Base-by-base conservation (phyloP, 2,329 filamentous ascomycete species). In the Cytospora chrysosperma region DNA sequence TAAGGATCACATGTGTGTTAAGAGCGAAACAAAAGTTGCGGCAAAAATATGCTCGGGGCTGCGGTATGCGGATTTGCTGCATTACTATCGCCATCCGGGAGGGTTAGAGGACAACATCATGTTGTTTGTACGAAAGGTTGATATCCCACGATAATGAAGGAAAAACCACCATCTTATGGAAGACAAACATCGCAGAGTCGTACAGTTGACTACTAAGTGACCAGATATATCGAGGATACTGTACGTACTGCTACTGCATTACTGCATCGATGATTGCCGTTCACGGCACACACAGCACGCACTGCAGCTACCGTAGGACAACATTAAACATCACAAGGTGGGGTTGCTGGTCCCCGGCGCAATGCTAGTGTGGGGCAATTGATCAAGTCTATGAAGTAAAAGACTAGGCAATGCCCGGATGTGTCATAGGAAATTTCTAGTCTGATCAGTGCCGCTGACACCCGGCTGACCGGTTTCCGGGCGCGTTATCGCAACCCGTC, bases 81-180 rank as follows among this genome's bases (percentile, higher is more conserved):
- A 34, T 32, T 51, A 54, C 30, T 58, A 59, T 61, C 10, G n/a
- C 21, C 57, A 58, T 15, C 26, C 51, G 59, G 57, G 61, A 64
- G 51, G 37, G 30, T 32, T 56, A 56, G 54, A 55, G 61, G 55
- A 50, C 58, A 57, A 49, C 43, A 49, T 28, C 53, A 55, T 64
- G 53, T 61, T 61, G 57, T 64, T 55, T 27, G 34, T 40, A 60
- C 24, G 51, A 43, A 56, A 52, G 17, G 32, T 28, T 49, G 19
- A 61, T 59, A 51, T 63, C 27, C 61, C 30, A 66, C 55, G 53
- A 51, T 64, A 64, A 64, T 66, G 64, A 64, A 63, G 49, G 52
- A 43, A 64, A 61, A 61, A 55, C 32, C 30, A 58, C 54, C 40
- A 49, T 50, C 17, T 58, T 37, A 55, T 37, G 21, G 15, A 21